Conservation (phyloP, 805 yeast species). For the Saturnispora saitoi region DNA sequence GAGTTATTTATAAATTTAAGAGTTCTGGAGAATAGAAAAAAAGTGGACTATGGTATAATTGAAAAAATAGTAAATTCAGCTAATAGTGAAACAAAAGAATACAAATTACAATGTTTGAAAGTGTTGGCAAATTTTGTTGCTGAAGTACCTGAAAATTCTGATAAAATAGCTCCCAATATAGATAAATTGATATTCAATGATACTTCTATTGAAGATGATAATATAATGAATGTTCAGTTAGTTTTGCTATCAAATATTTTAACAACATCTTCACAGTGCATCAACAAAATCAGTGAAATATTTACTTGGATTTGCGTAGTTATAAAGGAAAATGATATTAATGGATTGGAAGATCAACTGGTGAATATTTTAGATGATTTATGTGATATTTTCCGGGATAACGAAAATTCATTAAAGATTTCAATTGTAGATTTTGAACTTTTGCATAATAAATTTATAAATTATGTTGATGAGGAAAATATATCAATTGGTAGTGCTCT, state of each 20-base stretch:
- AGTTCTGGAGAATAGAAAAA: conserved; percentile 3
- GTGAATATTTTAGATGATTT: background rate
- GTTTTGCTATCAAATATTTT: conserved; percentile 8
- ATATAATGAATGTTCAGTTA: conserved; percentile 4
- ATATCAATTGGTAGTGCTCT: background rate
- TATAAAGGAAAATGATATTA: background rate
- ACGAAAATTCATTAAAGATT: background rate
- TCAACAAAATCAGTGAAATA: background rate
- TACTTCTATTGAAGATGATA: background rate
- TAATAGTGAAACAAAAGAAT: background rate
- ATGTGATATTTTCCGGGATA: background rate
- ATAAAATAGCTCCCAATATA: background rate
- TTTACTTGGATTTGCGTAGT: background rate
- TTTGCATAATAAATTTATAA: background rate
- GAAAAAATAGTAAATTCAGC: background rate
- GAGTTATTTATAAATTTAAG: conserved; percentile 6
- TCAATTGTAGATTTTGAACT: background rate
- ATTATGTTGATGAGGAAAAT: background rate
- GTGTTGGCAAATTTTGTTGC: conserved; percentile 15
- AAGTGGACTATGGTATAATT: background rate
- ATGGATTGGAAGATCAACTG: background rate
- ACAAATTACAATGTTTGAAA: conserved; percentile 3
- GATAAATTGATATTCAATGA: background rate
- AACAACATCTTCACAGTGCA: background rate
- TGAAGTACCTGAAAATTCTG: conserved; percentile 11